These are phyloP conservation scores for Agarophyton chilense DNA, from an alignment of 23 red algal species.

Conservation along the genomic window DNA sequence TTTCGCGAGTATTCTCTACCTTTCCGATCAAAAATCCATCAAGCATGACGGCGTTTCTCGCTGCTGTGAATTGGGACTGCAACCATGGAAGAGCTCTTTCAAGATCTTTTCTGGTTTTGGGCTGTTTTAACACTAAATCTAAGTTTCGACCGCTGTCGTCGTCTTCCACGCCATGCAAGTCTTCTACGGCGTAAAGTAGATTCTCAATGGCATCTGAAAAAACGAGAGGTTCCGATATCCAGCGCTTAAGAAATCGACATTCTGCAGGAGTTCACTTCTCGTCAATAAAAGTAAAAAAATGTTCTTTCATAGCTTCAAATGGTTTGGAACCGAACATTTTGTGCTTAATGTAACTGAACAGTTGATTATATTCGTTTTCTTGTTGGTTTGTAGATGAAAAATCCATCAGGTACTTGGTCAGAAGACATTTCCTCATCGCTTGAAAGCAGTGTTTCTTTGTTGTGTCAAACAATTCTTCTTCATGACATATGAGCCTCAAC, in stretches of 20 bases:
- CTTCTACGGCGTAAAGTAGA: conserved; percentile 78
- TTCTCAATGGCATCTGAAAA: conserved; percentile 62
- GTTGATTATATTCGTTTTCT: conserved; percentile 4
- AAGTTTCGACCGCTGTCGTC: conserved; percentile 23
- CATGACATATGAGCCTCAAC: conserved; percentile 32
- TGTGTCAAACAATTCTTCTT: conserved; percentile 30
- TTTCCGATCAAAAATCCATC: conserved; percentile 79
- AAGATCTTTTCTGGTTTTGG: conserved; percentile 78
- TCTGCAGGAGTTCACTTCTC: conserved; percentile 68
- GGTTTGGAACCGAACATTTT: conserved; percentile 51
- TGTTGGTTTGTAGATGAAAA: background rate
- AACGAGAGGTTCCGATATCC: conserved; percentile 83
- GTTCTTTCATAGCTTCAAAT: conserved; percentile 66
- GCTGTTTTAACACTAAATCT: conserved; percentile 15
- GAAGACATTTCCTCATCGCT: conserved; percentile 33
- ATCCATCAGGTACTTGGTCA: conserved; percentile 45
- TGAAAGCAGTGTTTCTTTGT: conserved; percentile 38
- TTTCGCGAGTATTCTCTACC: conserved; percentile 50
- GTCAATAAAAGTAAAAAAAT: conserved; percentile 87
- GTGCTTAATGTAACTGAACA: conserved; percentile 20
- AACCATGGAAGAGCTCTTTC: conserved; percentile 78
- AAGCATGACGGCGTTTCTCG: conserved; percentile 86
- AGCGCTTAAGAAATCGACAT: conserved; percentile 76
- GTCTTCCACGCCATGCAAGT: conserved; percentile 56
- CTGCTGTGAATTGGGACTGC: conserved; percentile 66